Base-by-base conservation (phyloP, 257 asterid genomes). In the Fraxinus quadrangulata region DNA sequence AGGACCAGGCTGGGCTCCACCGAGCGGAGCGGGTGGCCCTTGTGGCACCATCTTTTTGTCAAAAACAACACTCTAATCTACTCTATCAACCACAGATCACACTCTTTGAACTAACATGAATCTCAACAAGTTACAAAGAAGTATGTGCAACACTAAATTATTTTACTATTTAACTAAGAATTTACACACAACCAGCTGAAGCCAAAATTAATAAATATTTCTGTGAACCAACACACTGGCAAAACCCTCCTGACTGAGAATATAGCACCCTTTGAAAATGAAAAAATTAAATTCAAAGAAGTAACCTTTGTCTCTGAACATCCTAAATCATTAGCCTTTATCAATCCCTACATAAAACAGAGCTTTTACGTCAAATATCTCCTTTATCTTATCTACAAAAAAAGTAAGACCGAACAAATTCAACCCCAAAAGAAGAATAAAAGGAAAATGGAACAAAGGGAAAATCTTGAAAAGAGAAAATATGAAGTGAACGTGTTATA, bases 1-100 rank as follows among this genome's bases (percentile, higher is more conserved):
- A 19, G 77, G 47, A 8, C 72, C 37, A 16, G 72, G 72, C 77
- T 71, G 54, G 6, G 81, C 72, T 16, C 73, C 77, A 21, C 77
- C 67, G 47, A 71, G 47, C 11, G 77, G 77, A 65, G 87, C 49
- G 6, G 97, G 88, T 72, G 92, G 89, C 81, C 99, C 98, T 69
- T 90, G 90, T n/a, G 94, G 97, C 83, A 91, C 90, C 97, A 94
- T 92, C 70, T 40, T 63, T 54, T 81, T 76, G 37, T 36, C 61
- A 33, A 40, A 40, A 40, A 40, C 16, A 78, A 59, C 75, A 74
- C 77, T 92, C 91, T 24, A 37, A 69, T 31, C 75, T 34, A 77
- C 76, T 28, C 84, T 67, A 26, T 54, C 65, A 40, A 77, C 71
- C 59, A 79, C n/a, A 28, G 77, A n/a, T 45, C 73, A 79, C 80